phyloP scores from a whole-genome alignment of 148 eudicot species.

The Fagopyrum esculentum region DNA sequence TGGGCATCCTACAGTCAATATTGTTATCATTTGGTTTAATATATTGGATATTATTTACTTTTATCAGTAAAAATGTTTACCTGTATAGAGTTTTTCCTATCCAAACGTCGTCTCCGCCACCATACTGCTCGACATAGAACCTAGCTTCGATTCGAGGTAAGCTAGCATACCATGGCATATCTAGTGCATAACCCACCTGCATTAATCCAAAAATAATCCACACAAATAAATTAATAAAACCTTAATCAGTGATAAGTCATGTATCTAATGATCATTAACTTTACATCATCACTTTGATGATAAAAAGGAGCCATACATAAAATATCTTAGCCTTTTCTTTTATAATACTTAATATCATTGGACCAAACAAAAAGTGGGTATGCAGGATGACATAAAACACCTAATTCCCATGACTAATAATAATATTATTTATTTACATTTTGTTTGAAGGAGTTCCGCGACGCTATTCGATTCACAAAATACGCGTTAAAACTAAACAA shows the following conservation, averaged over 20 bases:
- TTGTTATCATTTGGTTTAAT: background rate
- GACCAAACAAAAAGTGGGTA: background rate
- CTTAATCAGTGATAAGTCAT: background rate
- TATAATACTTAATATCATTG: too few relatives aligned
- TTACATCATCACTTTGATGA: background rate
- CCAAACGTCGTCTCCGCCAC: constrained; percentile 86
- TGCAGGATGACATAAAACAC: background rate
- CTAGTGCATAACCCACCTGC: constrained; percentile 78
- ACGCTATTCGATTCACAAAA: too few relatives aligned
- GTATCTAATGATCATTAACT: too few relatives aligned
- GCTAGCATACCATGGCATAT: constrained; percentile 75
- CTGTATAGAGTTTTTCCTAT: constrained; percentile 87
- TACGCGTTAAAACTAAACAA: too few relatives aligned
- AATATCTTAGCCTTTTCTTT: background rate
- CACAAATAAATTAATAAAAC: background rate
- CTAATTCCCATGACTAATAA: too few relatives aligned
- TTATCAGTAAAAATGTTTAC: constrained; percentile 18
- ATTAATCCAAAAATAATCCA: background rate
- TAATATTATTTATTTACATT: too few relatives aligned
- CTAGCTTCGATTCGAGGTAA: constrained; percentile 71
- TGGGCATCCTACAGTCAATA: constrained; percentile 48
- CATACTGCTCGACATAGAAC: constrained; percentile 71
- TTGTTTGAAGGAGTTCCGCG: too few relatives aligned
- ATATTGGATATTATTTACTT: too few relatives aligned
- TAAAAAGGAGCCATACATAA: background rate